phyloP scores from a whole-genome alignment of 257 asterid genomes.

The Rauvolfia tetraphylla region DNA sequence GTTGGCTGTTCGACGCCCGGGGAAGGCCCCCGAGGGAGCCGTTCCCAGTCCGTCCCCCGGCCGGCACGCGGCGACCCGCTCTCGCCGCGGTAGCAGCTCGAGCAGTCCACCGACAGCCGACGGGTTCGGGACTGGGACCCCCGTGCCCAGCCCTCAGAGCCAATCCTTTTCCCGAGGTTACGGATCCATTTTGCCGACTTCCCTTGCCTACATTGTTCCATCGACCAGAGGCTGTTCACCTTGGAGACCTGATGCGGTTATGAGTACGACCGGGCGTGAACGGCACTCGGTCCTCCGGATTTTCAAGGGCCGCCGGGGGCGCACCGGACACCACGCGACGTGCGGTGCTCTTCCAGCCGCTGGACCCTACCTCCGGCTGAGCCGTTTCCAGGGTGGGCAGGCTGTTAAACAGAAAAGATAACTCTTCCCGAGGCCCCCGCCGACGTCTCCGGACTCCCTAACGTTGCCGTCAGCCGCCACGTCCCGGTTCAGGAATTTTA shows the following conservation, averaged over 20 bases:
- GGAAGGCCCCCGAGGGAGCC: neutral
- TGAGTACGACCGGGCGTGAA: conserved; percentile 50
- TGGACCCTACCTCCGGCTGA: conserved; percentile 62
- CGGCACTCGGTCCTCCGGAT: conserved; percentile 60
- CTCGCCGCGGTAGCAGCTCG: conserved; percentile 9
- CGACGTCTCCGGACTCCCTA: conserved; percentile 23
- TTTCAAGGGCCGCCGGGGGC: conserved; percentile 80
- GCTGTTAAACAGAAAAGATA: conserved; percentile 53
- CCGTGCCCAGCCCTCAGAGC: conserved; percentile 1
- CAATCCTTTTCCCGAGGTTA: neutral
- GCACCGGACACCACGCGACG: conserved; percentile 68
- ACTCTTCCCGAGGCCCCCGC: conserved; percentile 54
- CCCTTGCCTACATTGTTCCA: neutral
- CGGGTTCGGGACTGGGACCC: conserved; percentile 2
- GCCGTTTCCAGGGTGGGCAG: conserved; percentile 54
- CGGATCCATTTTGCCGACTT: neutral
- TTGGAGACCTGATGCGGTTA: conserved; percentile 26
- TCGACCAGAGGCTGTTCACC: conserved; percentile 1
- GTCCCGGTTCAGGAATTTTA: too few relatives aligned
- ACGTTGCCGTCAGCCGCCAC: too few relatives aligned
- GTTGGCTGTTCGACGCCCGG: conserved; percentile 9
- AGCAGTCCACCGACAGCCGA: conserved; percentile 7
- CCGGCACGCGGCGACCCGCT: conserved; percentile 28
- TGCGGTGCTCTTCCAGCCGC: conserved; percentile 66
- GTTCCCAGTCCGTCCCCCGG: conserved; percentile 1